Conservation (phyloP, 2,329 filamentous ascomycete species). For the Sclerotiophoma versabilis region DNA sequence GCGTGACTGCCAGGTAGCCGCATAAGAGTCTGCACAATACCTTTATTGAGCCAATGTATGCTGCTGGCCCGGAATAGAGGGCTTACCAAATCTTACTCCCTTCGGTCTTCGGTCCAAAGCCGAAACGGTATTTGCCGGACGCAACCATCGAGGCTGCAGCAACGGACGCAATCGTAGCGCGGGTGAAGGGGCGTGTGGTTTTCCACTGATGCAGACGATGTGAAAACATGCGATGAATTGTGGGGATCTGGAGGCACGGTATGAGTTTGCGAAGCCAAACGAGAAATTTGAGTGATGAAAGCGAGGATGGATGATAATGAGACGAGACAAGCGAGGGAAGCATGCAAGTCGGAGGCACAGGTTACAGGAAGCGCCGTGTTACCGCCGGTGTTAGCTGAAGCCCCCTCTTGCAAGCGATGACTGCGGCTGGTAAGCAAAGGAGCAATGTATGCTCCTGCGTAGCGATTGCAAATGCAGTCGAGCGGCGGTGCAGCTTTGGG, state of each 20-base stretch:
- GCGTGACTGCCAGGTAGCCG: slow-evolving; percentile 21
- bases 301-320: neutral
- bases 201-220: neutral
- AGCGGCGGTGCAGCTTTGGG: neutral
- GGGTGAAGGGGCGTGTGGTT: neutral
- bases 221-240: too few relatives aligned
- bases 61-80: neutral
- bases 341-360: neutral
- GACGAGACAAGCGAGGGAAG: neutral
- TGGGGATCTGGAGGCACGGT: too few relatives aligned
- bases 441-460: neutral
- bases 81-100: neutral
- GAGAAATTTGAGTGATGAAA: neutral
- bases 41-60: neutral
- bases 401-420: neutral
- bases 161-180: neutral
- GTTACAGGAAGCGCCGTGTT: neutral
- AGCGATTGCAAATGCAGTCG: neutral
- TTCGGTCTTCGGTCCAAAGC: neutral
- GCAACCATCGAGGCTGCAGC: neutral
- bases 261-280: neutral
- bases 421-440: neutral
- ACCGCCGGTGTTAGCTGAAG: neutral
- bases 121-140: neutral
- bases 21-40: slow-evolving; percentile 16